Base-by-base conservation (phyloP, 139 green algal genomes). In the Closterium sp. region DNA sequence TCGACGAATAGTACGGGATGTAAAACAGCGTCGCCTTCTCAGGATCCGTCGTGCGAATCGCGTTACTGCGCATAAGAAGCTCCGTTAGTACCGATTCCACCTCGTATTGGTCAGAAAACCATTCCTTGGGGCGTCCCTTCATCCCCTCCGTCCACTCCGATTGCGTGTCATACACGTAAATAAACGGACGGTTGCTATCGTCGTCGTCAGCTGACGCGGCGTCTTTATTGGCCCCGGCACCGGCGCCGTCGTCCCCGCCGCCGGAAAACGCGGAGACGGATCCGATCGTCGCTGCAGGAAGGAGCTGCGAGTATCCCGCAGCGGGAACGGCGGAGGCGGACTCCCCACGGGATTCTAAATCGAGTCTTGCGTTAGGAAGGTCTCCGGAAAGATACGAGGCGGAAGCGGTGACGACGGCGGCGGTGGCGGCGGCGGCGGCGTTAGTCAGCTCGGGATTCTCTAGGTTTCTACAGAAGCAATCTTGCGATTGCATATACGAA, bases 21-120 rank as follows among this genome's bases (percentile, higher is more conserved):
- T 89, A 93, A 91, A 95, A 95, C n/a, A 95, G 90, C 42, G 91
- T 70, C 38, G 93, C 93, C 42, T 95, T 91, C 21, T 95, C 90
- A 6, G 93, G 90, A 42, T 93, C 79, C 30, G 42, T 84, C n/a
- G 93, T 95, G 27, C 86, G 87, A 34, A 90, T 28, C 70, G 90
- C 34, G 32, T 91, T 79, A 31, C 30, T 89, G 1, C 70, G 70
- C 32, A 93, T 9, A 24, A 95, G 38, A 6, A 73, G n/a, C 62
- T 95, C 93, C 32, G 93, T 92, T 9, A 95, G 86, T 13, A 32
- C 19, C 22, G 88, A 87, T 34, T 95, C 93, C 31, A 87, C 90
- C 2, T 92, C 93, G 86, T 95, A 95, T 86, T 94, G 91, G 19
- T 28, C 19, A 22, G n/a, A 45, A 29, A 45, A 89, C 86, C 86